A percentile compares a stretch with the other conserved stretches of the same genome.
Evolutionary conservation across 2,329 filamentous ascomycete genomes (phyloP).

Genomic region (Didymosphaeria variabile): DNA sequence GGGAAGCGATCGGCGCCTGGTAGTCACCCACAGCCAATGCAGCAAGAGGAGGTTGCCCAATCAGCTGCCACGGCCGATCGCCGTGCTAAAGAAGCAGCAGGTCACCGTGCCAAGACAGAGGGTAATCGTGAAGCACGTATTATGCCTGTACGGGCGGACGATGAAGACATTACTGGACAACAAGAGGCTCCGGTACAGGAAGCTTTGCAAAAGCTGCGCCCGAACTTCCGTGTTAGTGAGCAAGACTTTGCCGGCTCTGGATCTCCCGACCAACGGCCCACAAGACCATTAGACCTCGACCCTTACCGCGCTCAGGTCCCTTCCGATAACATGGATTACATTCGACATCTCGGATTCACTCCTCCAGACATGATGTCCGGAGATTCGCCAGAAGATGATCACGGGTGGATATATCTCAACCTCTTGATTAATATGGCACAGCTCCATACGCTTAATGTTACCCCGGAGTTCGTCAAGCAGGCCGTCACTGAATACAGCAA

Average conservation of each 20-base stretch:
- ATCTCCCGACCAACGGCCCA: slow-evolving; percentile 76
- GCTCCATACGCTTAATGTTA: slow-evolving; percentile 85
- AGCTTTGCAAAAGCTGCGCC: slow-evolving; percentile 28
- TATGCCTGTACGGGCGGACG: slow-evolving; percentile 39
- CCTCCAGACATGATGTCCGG: slow-evolving; percentile 64
- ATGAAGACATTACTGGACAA: slow-evolving; percentile 23
- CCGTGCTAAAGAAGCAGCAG: slow-evolving; percentile 51
- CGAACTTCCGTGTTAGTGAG: slow-evolving; percentile 28
- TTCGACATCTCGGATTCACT: slow-evolving; percentile 75
- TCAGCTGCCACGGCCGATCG: slow-evolving; percentile 61
- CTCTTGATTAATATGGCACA: slow-evolving; percentile 83
- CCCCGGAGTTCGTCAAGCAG: slow-evolving; percentile 76
- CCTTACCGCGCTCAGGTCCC: slow-evolving; percentile 79
- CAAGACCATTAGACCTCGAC: slow-evolving; percentile 78
- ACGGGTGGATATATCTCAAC: slow-evolving; percentile 86
- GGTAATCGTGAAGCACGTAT: slow-evolving; percentile 59
- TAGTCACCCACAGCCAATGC: slow-evolving; percentile 60
- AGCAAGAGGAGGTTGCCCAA: slow-evolving; percentile 66
- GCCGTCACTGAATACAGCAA: slow-evolving; percentile 75
- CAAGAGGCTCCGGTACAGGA: slow-evolving; percentile 28
- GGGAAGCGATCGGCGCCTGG: slow-evolving; percentile 65
- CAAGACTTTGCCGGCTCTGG: slow-evolving; percentile 40
- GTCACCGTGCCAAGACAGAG: slow-evolving; percentile 47
- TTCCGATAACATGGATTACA: slow-evolving; percentile 80
- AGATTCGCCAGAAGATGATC: slow-evolving; percentile 67